Base-by-base conservation (phyloP, 441 rosid genomes). In the Aleurites moluccanus region DNA sequence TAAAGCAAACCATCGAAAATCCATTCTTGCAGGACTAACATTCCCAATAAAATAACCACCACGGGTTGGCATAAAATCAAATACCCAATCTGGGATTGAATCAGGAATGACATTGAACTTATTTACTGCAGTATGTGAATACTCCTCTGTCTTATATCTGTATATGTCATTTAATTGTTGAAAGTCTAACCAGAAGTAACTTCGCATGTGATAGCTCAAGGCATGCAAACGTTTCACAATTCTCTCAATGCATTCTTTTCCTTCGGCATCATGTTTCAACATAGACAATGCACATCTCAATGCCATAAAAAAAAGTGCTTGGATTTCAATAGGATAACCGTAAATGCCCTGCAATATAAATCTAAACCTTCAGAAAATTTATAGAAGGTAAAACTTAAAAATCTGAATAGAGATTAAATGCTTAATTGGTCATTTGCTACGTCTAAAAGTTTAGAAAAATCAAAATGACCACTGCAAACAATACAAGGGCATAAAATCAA, bases 21-120 rank as follows among this genome's bases (percentile, higher is more conserved):
- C 98, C 98, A 94, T 92, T 81, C 83, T 92, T 4, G 97, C 97
- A 45, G 97, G 98, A 81, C 98, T 93, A 38, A 94, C 93, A 53
- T 94, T 94, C 56, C 98, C 98, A 40, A 92, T 86, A 78, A 94
- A 94, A 88, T 94, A 94, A 61, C 98, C 98, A 56, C 98, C 98
- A 0, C 91, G 94, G 2, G 84, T 85, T 56, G 98, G 97, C 97
- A 94, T 91, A 80, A 94, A 94, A 33, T 94, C 98, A 69, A 94
- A 94, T 50, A 94, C 95, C 98, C 98, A 94, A 1, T 92, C 88
- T 1, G 98, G 97, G 78, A 94, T 93, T 3, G 98, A 94, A 81
- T 90, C 98, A 0, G 98, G 98, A 81, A 94, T 93, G 65, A 93
- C 98, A 70, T 93, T 93, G 73, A 93, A 91, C 85, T 91, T 91